Base-by-base conservation (phyloP, 345 rosid genomes). In the Carallia pectinifolia region DNA sequence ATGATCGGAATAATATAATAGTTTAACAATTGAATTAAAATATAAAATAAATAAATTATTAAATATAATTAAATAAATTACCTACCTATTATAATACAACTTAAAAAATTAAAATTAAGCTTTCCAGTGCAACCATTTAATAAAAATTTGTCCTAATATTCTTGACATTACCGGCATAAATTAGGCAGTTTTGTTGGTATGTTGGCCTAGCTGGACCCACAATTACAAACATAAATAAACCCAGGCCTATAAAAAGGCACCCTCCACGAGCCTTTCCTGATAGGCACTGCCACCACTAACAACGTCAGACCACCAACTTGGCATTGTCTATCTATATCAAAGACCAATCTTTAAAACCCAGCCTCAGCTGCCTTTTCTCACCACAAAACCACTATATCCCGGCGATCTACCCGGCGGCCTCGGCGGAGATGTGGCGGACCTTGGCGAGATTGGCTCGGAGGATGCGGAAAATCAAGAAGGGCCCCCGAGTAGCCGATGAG, bases 401-500 rank as follows among this genome's bases (percentile, higher is more conserved):
- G 12, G 8, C 47, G 12, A 58, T 7, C 30, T 31, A 38, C 68
- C 50, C 52, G 64, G 67, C 18, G 7, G 27, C 67, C 33, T 9
- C 17, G 30, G 36, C 34, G 29, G 30, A 50, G 55, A 86, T 89
- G 95, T 76, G 77, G 71, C 80, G 71, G 36, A 66, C 77, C 76
- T 64, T 89, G 36, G 71, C 72, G 5, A 47, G 71, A 37, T 69
- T 89, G 66, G 69, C 78, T 17, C 77, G 88, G 59, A 85, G 75
- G 80, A 71, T 87, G 55, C 86, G 71, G 29, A 87, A 83, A 78
- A 74, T 79, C 34, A 75, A 82, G 77, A 92, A 89, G 77, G 83
- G 93, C 67, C 86, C 86, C 0, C 74, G 89, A 27, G 98, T 90
- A 2, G 95, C 95, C 0, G 97, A 93, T 16, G 98, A 93, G 73